Conservation (phyloP, 768 basidiomycete genomes). For the Russula earlei region DNA sequence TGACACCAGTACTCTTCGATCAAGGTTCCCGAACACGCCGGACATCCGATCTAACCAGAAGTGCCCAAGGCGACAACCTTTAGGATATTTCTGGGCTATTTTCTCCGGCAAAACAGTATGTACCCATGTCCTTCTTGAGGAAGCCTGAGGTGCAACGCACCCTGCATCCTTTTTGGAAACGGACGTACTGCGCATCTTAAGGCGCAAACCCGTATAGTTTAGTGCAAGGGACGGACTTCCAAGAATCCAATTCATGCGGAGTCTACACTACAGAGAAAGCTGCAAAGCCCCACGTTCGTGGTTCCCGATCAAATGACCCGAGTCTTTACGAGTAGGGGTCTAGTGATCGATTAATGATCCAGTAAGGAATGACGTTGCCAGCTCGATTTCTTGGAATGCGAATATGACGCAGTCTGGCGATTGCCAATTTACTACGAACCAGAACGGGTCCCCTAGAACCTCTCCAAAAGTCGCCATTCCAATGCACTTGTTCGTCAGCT, state of each 20-base stretch:
- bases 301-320: background rate
- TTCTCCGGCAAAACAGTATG: background rate
- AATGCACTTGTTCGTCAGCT: background rate
- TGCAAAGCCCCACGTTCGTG: background rate
- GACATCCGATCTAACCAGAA: slow-evolving; percentile 2
- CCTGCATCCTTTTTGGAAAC: background rate
- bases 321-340: background rate
- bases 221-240: slow-evolving; percentile 1
- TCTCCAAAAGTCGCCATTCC: background rate
- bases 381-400: background rate
- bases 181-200: background rate
- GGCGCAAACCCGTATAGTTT: background rate
- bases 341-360: no score
- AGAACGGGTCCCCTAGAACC: background rate
- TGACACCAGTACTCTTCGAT: background rate
- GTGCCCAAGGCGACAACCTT: background rate
- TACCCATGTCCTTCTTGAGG: background rate
- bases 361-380: background rate
- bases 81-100: background rate
- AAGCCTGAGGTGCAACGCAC: background rate
- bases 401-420: background rate
- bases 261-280: background rate
- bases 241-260: background rate
- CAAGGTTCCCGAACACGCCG: background rate
- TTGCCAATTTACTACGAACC: background rate